Evolutionary conservation across 805 yeast species (phyloP), one percentile per base, ranked within the genome.

Genomic region (Blastobotrys parvus): DNA sequence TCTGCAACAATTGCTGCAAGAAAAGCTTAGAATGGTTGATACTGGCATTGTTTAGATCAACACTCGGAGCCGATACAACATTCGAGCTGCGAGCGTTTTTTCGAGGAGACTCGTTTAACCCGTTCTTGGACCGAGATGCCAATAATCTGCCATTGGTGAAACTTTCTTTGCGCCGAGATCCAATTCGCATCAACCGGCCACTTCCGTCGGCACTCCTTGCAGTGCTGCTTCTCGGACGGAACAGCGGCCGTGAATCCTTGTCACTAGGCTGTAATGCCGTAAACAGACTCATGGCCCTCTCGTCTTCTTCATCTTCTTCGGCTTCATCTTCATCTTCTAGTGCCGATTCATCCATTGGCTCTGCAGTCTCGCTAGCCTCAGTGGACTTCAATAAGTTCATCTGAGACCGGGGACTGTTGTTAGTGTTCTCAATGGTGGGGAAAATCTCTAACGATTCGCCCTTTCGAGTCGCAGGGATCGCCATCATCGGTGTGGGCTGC

Each of bases 361-460:
- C n/a, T n/a, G n/a, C n/a, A n/a, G n/a, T n/a, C n/a, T n/a, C n/a
- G n/a, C n/a, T n/a, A 4, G n/a, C 35, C 19, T 32, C 35, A 6
- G 20, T 17, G 20, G 5, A 4, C 4, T 6, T 32, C n/a, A 16
- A 18, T 3, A 5, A 4, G 17, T 32, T 17, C 20, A 17, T n/a
- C 6, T 17, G 20, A 4, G 35, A 32, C 20, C 11, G n/a, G 3
- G 35, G 18, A 18, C 10, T 15, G 19, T 20, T 11, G n/a, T n/a
- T n/a, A n/a, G n/a, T n/a, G 6, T 16, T 34, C 4, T 34, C 38
- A 18, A 19, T 17, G 18, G 20, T n/a, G 42, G 48, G 36, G 42
- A 31, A 81, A 21, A 85, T 83, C 55, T 84, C 92, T 2, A 83
- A 75, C 0, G 90, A 75, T 52, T 80, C 92, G 4, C 94, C 94